These are phyloP conservation scores for Papiliotrema nemorosa DNA, from an alignment of 1,284 basidiomycete species.

Conservation along the genomic window DNA sequence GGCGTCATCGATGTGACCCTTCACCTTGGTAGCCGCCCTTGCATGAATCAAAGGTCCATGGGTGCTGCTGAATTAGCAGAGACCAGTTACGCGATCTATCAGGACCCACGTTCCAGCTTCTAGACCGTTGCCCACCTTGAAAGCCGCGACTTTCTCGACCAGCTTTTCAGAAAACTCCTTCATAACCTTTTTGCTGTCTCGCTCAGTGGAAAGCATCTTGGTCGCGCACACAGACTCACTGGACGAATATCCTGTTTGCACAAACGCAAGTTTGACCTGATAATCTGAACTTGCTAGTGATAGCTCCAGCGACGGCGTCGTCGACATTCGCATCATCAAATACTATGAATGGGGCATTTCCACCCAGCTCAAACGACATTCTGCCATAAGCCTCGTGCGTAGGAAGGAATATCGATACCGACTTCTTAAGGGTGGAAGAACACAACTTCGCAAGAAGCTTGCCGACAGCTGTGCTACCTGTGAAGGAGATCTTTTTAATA, in stretches of 20 bases:
- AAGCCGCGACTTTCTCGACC: constrained; percentile 59
- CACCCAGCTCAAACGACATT: constrained; percentile 68
- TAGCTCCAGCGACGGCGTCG: constrained; percentile 79
- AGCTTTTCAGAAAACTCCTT: constrained; percentile 32
- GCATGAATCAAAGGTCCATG: constrained; percentile 89
- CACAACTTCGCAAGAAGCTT: constrained; percentile 80
- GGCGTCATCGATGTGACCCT: constrained; percentile 78
- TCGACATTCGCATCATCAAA: constrained; percentile 94
- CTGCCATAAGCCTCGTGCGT: not conserved
- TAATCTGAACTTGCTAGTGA: constrained; percentile 82
- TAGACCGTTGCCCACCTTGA: constrained; percentile 85
- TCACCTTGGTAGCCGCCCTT: constrained; percentile 78
- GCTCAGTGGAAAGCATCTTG: not conserved
- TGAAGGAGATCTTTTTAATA: constrained; percentile 77
- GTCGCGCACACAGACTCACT: not conserved
- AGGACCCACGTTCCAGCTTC: constrained; percentile 55
- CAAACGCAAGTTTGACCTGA: constrained; percentile 71
- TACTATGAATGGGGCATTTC: constrained; percentile 59
- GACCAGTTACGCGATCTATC: constrained; percentile 46
- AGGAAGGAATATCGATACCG: too few species aligned
- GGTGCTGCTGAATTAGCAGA: constrained; percentile 50
- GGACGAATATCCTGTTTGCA: constrained; percentile 7
- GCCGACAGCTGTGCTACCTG: constrained; percentile 80
- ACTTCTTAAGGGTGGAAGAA: constrained; percentile 85
- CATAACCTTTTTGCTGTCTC: constrained; percentile 23